Conservation (phyloP, 2,329 filamentous ascomycete genomes). For the Macrophomina pseudophaseolina region DNA sequence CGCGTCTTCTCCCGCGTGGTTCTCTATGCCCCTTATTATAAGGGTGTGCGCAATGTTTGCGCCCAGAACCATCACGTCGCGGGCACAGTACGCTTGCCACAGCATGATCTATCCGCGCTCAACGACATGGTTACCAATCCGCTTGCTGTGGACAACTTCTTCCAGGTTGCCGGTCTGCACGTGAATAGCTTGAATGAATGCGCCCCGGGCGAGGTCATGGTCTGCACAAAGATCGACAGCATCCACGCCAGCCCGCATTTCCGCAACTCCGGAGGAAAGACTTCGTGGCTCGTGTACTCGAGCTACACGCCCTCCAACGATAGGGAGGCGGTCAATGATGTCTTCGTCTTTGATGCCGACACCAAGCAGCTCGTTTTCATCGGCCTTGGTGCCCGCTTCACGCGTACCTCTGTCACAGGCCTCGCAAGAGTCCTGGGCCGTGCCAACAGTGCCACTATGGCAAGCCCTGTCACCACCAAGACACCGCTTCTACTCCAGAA, state of each 20-base stretch:
- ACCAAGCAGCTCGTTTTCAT: neutral
- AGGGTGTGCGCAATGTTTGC: neutral
- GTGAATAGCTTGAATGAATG: conserved; percentile 5
- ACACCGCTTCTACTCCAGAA: no score
- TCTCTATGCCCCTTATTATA: conserved; percentile 24
- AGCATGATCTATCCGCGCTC: neutral
- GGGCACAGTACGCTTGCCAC: neutral
- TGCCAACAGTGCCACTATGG: neutral
- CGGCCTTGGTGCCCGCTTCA: neutral
- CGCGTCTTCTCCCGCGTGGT: conserved; percentile 23
- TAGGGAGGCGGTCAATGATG: neutral
- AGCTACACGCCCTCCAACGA: neutral
- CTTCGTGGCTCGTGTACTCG: neutral
- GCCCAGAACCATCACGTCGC: neutral
- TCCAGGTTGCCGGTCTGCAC: conserved; percentile 26
- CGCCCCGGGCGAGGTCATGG: neutral
- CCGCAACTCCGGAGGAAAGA: neutral
- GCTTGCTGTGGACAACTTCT: conserved; percentile 28
- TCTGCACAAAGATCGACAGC: neutral
- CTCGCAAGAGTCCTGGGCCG: neutral
- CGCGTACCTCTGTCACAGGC: neutral
- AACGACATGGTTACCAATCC: neutral
- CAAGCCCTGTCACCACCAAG: neutral
- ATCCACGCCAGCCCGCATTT: neutral
- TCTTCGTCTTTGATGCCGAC: neutral